Conservation (phyloP, 495 filamentous ascomycete species). For the Recurvomyces mirabilis region DNA sequence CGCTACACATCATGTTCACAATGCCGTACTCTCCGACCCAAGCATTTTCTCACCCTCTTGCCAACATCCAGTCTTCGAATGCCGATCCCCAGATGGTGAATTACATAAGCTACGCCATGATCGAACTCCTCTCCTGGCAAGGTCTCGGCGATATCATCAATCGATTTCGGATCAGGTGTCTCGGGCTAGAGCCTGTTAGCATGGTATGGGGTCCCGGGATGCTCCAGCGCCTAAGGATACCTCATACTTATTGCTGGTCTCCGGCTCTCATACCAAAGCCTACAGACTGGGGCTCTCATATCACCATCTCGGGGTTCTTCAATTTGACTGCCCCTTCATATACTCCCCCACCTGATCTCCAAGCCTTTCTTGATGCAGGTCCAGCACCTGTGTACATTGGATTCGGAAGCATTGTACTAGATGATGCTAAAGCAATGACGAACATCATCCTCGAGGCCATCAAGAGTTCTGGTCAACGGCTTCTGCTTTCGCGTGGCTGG, state of each 20-base stretch:
- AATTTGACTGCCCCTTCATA: slow-evolving; percentile 35
- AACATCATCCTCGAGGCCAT: slow-evolving; percentile 44
- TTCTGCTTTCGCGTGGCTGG: slow-evolving; percentile 54
- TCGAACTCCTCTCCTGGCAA: slow-evolving; percentile 58
- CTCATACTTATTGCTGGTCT: slow-evolving; percentile 72
- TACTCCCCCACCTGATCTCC: slow-evolving; percentile 40
- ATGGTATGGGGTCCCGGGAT: slow-evolving; percentile 56
- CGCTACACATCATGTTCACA: slow-evolving; percentile 77
- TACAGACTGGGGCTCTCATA: slow-evolving; percentile 46
- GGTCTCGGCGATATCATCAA: slow-evolving; percentile 32
- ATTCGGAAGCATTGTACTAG: slow-evolving; percentile 56
- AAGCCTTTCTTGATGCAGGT: slow-evolving; percentile 41
- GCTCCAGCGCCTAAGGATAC: slow-evolving; percentile 52
- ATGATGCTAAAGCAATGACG: slow-evolving; percentile 45
- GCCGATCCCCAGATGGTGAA: slow-evolving; percentile 50
- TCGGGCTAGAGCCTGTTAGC: slow-evolving; percentile 32
- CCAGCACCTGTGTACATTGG: slow-evolving; percentile 53
- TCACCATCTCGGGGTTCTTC: slow-evolving; percentile 52
- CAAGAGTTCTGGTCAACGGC: slow-evolving; percentile 37
- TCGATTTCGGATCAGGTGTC: slow-evolving; percentile 23
- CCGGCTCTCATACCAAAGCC: slow-evolving; percentile 66
- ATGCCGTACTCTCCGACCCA: slow-evolving; percentile 58
- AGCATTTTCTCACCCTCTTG: slow-evolving; percentile 61
- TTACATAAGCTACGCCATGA: slow-evolving; percentile 60
- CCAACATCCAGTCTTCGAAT: slow-evolving; percentile 53